These are phyloP conservation scores for Fusarium odoratissimum DNA, from an alignment of 2,329 filamentous ascomycete species.

Conservation along the genomic window DNA sequence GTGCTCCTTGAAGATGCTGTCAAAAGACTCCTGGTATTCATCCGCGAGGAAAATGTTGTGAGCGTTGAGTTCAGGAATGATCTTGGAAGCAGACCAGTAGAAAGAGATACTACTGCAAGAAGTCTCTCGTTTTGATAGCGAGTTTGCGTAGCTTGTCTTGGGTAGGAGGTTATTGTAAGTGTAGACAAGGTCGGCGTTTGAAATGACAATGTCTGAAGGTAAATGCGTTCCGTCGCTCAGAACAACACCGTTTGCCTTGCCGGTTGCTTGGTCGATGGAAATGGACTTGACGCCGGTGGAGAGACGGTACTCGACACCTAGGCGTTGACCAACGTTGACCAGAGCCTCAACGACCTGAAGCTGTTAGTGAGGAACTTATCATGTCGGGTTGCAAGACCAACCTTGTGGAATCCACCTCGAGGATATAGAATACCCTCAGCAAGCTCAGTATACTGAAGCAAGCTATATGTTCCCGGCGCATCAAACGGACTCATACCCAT, in stretches of 20 bases:
- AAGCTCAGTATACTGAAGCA: constrained; percentile 79
- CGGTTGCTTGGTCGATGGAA: constrained; percentile 57
- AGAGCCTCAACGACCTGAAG: constrained; percentile 68
- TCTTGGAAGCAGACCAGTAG: constrained; percentile 75
- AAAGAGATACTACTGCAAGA: constrained; percentile 82
- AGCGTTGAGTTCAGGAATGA: constrained; percentile 71
- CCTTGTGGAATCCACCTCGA: constrained; percentile 75
- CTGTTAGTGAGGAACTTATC: neutral
- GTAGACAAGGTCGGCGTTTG: constrained; percentile 81
- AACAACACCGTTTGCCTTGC: constrained; percentile 67
- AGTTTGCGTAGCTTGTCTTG: constrained; percentile 52
- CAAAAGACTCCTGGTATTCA: constrained; percentile 78
- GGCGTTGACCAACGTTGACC: constrained; percentile 69
- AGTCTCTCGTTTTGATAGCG: constrained; percentile 61
- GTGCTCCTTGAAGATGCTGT: constrained; percentile 78
- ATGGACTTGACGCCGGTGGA: constrained; percentile 66
- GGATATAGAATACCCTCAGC: constrained; percentile 84
- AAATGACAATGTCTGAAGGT: constrained; percentile 72
- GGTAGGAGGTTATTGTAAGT: constrained; percentile 78
- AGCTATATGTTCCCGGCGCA: constrained; percentile 77
- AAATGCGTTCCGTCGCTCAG: constrained; percentile 69
- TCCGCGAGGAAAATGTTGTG: constrained; percentile 85
- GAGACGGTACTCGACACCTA: constrained; percentile 72
- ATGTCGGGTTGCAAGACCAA: rapidly evolving
- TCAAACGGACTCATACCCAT: constrained; percentile 85